Evolutionary conservation across 148 eudicot genomes (phyloP), one percentile per base, ranked within the genome.

Genomic region (Polygonum aviculare): DNA sequence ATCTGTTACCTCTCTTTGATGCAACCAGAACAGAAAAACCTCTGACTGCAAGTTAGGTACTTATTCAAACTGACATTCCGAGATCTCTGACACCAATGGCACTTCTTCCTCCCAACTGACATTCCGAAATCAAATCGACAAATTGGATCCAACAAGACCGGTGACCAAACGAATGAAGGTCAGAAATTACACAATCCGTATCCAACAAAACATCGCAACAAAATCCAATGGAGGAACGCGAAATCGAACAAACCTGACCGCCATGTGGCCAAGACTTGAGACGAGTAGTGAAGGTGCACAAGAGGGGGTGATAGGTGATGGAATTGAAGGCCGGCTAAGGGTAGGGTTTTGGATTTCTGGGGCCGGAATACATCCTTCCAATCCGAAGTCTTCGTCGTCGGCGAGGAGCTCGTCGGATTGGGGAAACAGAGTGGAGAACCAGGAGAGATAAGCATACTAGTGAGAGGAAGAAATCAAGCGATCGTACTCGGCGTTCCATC

Each of bases 381-480:
- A 76, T 0, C 88, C 95, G 6, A 67, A 67, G 21, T 67, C 71
- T 3, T 91, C 96, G 82, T 91, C 96, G 39, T 91, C 94, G 19
- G 75, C 76, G 8, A 88, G 80, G 2, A 92, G 97, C 81, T 94
- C 98, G 84, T 92, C 98, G 62, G 98, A 94, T 79, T 92, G 87
- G 69, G 19, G 81, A 76, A 35, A 62, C 35, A 22, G 84, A 84
- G 73, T 75, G 78, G 1, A 72, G 55, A 75, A 76, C 41, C 62
- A 82, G 59, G 73, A 81, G 78, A n/a, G 80, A 81, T 62, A 74
- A 6, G 14, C 50, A 72, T 9, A 44, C 6, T 44, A 72, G 33
- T 48, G 36, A 44, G 12, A 26, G 35, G 4, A 8, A n/a, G 52
- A 41, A 45, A 44, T n/a, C 50, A 12, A 48, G 54, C 7, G 45